These are phyloP conservation scores for Syncephalastrum sp. DNA, from an alignment of 371 early-diverging fungal genomes.

Conservation along the genomic window DNA sequence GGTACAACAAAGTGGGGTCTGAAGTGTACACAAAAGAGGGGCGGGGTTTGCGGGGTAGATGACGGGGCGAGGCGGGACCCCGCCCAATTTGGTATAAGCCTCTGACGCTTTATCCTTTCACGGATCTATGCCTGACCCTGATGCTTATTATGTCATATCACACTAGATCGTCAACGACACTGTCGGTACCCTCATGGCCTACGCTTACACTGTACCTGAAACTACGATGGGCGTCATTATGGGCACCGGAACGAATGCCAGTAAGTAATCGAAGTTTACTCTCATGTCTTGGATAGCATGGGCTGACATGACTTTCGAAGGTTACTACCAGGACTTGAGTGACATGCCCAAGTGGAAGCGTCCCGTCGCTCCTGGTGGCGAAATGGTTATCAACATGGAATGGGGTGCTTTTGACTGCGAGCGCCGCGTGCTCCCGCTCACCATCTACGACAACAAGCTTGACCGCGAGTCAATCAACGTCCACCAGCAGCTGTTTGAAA, in stretches of 20 bases:
- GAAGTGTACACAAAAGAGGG: too few relatives aligned
- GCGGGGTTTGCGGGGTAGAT: too few relatives aligned
- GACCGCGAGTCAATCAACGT: slow-evolving; percentile 66
- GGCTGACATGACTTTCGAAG: slow-evolving; percentile 4
- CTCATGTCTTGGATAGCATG: not conserved
- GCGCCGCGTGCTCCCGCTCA: slow-evolving; percentile 62
- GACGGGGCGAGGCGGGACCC: too few relatives aligned
- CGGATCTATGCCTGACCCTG: not conserved
- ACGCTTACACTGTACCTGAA: slow-evolving; percentile 78
- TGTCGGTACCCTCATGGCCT: slow-evolving; percentile 88
- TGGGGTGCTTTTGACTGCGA: slow-evolving; percentile 74
- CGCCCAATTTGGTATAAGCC: too few relatives aligned
- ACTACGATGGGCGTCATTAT: slow-evolving; percentile 89
- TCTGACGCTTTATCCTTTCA: slow-evolving; percentile 4
- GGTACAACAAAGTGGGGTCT: not conserved
- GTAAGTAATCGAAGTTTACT: slow-evolving; percentile 46
- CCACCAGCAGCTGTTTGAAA: slow-evolving; percentile 69
- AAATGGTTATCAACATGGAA: slow-evolving; percentile 69
- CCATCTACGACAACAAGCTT: slow-evolving; percentile 64
- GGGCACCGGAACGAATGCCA: slow-evolving; percentile 95
- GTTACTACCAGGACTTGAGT: slow-evolving; percentile 76
- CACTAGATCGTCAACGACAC: slow-evolving; percentile 89
- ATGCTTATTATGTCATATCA: slow-evolving; percentile 7
- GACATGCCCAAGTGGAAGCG: slow-evolving; percentile 69
- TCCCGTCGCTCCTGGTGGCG: slow-evolving; percentile 15